phyloP scores from a whole-genome alignment of 2,329 filamentous ascomycete genomes.

The Penicillium sclerotigenum region DNA sequence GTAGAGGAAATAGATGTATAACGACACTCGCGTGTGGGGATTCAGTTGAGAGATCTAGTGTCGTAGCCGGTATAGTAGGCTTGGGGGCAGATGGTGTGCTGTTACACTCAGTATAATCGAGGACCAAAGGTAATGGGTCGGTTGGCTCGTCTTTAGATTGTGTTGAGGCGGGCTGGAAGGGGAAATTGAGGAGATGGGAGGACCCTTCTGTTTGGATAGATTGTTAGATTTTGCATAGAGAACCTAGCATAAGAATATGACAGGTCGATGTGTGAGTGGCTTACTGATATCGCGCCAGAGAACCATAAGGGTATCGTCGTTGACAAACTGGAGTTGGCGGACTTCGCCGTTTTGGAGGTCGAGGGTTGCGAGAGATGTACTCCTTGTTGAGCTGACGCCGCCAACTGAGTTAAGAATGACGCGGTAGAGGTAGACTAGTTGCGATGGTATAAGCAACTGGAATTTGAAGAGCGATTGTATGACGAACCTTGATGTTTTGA shows the following conservation, averaged over 20 bases:
- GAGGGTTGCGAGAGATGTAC: conserved; percentile 31
- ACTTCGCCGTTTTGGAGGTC: conserved; percentile 35
- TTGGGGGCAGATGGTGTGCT: conserved; percentile 10
- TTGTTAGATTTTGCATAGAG: not conserved
- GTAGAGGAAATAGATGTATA: conserved; percentile 47
- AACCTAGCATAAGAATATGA: not conserved
- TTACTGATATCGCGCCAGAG: conserved; percentile 48
- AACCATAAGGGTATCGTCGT: conserved; percentile 59
- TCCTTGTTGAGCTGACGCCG: conserved; percentile 54
- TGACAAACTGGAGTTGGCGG: conserved; percentile 65
- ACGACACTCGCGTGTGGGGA: conserved; percentile 27
- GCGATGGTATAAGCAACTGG: conserved; percentile 8
- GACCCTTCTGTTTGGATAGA: conserved; percentile 19
- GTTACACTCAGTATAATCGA: conserved; percentile 23
- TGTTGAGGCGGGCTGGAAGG: conserved; percentile 24
- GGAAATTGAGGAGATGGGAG: conserved; percentile 36
- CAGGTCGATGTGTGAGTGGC: not conserved
- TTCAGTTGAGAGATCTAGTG: conserved; percentile 22
- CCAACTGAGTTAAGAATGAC: conserved; percentile 54
- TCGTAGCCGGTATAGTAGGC: conserved; percentile 10
- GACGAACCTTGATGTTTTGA: conserved; percentile 34
- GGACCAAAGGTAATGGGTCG: conserved; percentile 6
- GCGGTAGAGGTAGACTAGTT: conserved; percentile 57
- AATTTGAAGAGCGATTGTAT: not conserved
- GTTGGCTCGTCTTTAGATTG: not conserved